These are phyloP conservation scores for Tylopilus vinaceipallidus DNA, from an alignment of 768 basidiomycete genomes.

Conservation along the genomic window DNA sequence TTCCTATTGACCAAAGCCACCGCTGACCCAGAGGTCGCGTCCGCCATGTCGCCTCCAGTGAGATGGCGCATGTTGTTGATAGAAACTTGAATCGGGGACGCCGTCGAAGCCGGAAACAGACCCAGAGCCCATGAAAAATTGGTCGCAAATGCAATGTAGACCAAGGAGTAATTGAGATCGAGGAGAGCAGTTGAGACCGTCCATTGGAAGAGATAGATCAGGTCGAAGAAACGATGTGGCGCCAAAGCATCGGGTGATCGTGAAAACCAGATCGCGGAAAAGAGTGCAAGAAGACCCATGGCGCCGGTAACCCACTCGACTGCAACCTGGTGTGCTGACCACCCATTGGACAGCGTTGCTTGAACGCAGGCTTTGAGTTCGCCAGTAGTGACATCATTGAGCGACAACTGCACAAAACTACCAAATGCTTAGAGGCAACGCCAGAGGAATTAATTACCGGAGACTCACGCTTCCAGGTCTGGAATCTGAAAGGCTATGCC, in stretches of 20 bases:
- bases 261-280: constrained; percentile 55
- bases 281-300: constrained; percentile 58
- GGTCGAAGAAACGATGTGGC: constrained; percentile 77
- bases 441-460: background rate
- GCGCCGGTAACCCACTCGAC: constrained; percentile 80
- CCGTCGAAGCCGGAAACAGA: constrained; percentile 53
- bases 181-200: constrained; percentile 79
- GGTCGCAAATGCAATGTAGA: constrained; percentile 75
- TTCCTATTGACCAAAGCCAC: constrained; percentile 78
- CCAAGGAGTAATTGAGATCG: constrained; percentile 82
- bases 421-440: constrained; percentile 3
- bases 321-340: constrained; percentile 69
- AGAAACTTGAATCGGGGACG: constrained; percentile 64
- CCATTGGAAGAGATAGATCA: constrained; percentile 81
- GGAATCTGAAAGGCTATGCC: constrained; percentile 83
- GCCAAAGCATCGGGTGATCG: constrained; percentile 53
- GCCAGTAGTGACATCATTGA: constrained; percentile 67
- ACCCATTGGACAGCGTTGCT: constrained; percentile 88
- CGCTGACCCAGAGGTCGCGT: constrained; percentile 56
- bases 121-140: constrained; percentile 93
- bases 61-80: constrained; percentile 80
- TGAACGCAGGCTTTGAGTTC: constrained; percentile 85
- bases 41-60: constrained; percentile 75
- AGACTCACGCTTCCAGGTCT: constrained; percentile 71
- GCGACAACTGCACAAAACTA: constrained; percentile 69